These are phyloP conservation scores for Talaromyces liani DNA, from an alignment of 495 filamentous ascomycete species.

Conservation along the genomic window DNA sequence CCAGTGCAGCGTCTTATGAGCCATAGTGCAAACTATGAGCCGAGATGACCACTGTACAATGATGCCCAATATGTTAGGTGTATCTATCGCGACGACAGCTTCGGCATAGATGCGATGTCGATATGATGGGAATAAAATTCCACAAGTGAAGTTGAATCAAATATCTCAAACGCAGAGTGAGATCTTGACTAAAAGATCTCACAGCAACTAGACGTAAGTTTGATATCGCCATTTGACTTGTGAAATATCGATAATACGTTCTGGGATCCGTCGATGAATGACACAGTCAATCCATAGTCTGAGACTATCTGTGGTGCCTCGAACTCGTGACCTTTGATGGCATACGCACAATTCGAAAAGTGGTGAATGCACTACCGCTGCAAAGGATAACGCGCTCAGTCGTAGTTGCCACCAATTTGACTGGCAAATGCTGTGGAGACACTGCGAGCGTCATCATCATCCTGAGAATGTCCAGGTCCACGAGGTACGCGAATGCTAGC, in stretches of 20 bases:
- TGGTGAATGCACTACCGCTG: not conserved
- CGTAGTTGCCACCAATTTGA: conserved; percentile 84
- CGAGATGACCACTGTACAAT: not conserved
- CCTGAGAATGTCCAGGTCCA: conserved; percentile 38
- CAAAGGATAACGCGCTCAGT: conserved; percentile 49
- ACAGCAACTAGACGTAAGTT: not conserved
- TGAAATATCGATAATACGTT: not conserved
- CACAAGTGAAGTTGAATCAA: not conserved
- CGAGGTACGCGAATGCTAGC: conserved; percentile 48
- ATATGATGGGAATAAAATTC: not conserved
- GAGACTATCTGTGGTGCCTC: not conserved
- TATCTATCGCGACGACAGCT: not conserved
- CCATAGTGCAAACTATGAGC: not conserved
- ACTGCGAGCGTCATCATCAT: conserved; percentile 91
- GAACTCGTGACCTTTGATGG: not conserved
- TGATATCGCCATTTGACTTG: not conserved
- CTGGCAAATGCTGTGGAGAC: conserved; percentile 94
- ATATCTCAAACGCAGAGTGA: not conserved
- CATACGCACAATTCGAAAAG: not conserved
- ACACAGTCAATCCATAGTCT: not conserved
- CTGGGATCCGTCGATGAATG: not conserved
- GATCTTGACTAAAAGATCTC: not conserved
- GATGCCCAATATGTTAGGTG: not conserved
- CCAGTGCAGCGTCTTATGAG: not conserved
- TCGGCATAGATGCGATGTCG: not conserved